Evolutionary conservation across 1,284 basidiomycete species (phyloP), one percentile per base, ranked within the genome.

Genomic region (Mycena sp.): DNA sequence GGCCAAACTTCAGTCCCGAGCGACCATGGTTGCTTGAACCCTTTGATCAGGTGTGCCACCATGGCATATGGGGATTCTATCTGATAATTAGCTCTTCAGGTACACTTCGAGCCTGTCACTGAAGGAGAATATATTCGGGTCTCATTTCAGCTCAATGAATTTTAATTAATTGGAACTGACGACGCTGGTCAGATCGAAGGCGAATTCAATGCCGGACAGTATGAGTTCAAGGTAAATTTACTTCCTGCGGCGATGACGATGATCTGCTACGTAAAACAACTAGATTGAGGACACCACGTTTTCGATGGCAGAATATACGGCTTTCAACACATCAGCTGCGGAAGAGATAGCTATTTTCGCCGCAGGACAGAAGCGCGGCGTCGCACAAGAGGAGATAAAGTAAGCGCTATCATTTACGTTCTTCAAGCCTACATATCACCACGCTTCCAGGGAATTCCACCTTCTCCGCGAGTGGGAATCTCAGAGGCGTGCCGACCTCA

Each of bases 21-120:
- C 76, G 75, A 44, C 90, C 88, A 2, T 90, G 87, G 86, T 70
- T 91, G 3, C 74, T 91, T 17, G 72, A 81, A 17, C 82, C 85
- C 2, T 92, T 92, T 67, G 89, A 91, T 70, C 86, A 89, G 71
- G 84, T 88, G 49, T 35, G 32, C 14, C 32, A 14, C 14, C 32
- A 35, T 35, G 7, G n/a, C n/a, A n/a, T n/a, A n/a, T n/a, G n/a
- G n/a, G n/a, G n/a, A n/a, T n/a, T n/a, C n/a, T n/a, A n/a, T n/a
- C 19, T 38, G 4, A 21, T 45, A 25, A 32, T 49, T 35, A 14
- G 7, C 32, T 35, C 32, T 35, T 35, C 35, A 87, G 84, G 71
- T 87, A 12, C 71, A 72, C 1, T 87, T 85, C 67, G 77, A 80
- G 35, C 75, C 77, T 0, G 76, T 87, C 9, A 74, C 68, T 21